These are phyloP conservation scores for Candida ulmi DNA, from an alignment of 805 yeast genomes.

Conservation along the genomic window DNA sequence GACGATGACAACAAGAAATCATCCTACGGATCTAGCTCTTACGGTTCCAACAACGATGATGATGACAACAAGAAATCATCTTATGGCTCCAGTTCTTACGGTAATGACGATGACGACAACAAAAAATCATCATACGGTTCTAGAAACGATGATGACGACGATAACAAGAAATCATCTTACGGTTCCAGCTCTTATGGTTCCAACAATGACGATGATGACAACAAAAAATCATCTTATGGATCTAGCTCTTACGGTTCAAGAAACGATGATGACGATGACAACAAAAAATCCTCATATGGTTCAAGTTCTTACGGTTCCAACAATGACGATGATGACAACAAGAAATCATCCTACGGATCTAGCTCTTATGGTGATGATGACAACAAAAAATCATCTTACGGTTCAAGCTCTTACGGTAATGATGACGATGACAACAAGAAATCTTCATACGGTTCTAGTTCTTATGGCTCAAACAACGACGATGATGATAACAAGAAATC, in stretches of 20 bases:
- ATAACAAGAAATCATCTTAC: conserved; percentile 11
- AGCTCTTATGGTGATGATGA: conserved; percentile 10
- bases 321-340: conserved; percentile 3
- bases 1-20: conserved; percentile 1
- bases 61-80: conserved; percentile 2
- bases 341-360: conserved; percentile 14
- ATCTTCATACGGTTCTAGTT: conserved; percentile 3
- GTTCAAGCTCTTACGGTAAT: conserved; percentile 18
- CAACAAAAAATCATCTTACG: conserved; percentile 15
- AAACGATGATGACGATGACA: conserved; percentile 8
- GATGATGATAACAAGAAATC: conserved; percentile 12
- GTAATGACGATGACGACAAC: conserved; percentile 6
- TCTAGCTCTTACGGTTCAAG: conserved; percentile 4
- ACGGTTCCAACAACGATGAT: conserved; percentile 10
- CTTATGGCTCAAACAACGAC: conserved; percentile 20
- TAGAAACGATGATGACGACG: conserved; percentile 8
- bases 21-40: not conserved
- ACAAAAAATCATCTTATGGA: conserved; percentile 1
- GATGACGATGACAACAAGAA: conserved; percentile 6
- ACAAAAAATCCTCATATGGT: conserved; percentile 10
- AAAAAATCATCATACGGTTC: conserved; percentile 14
- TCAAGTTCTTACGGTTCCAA: conserved; percentile 15
- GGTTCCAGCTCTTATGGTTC: conserved; percentile 21
- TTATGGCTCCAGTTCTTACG: conserved; percentile 18
- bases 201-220: conserved; percentile 9